phyloP scores from a whole-genome alignment of 2,329 filamentous ascomycete genomes.

The Ceratocystis papillata region DNA sequence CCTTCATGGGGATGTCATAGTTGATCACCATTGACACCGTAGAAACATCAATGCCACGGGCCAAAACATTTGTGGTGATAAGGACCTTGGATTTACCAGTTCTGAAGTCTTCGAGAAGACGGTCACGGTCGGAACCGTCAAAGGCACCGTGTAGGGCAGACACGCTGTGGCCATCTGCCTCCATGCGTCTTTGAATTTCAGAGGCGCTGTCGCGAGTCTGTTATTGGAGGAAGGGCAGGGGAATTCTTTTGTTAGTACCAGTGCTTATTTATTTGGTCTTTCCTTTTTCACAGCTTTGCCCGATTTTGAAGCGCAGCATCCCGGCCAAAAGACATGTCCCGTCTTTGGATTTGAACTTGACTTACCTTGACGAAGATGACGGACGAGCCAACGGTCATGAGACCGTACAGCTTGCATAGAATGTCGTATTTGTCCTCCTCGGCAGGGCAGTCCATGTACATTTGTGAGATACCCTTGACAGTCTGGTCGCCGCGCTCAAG shows the following conservation, averaged over 20 bases:
- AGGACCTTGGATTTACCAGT: slow-evolving; percentile 83
- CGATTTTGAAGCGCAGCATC: neutral
- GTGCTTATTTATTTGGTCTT: neutral
- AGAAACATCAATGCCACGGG: slow-evolving; percentile 85
- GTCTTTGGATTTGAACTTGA: neutral
- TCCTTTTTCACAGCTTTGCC: too few species aligned
- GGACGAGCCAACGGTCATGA: slow-evolving; percentile 93
- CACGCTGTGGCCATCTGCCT: slow-evolving; percentile 79
- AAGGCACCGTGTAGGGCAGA: slow-evolving; percentile 80
- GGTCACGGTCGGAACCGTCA: slow-evolving; percentile 72
- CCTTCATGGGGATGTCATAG: slow-evolving; percentile 75
- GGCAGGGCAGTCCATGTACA: slow-evolving; percentile 85
- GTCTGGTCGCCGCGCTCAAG: slow-evolving; percentile 85
- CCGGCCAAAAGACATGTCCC: neutral
- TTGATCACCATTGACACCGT: slow-evolving; percentile 97
- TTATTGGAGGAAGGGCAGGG: too few species aligned
- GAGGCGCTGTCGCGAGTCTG: slow-evolving; percentile 76
- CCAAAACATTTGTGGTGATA: slow-evolving; percentile 93
- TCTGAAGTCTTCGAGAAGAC: slow-evolving; percentile 77
- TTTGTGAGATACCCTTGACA: slow-evolving; percentile 92
- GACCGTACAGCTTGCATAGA: slow-evolving; percentile 83
- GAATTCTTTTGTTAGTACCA: slow-evolving; percentile 9
- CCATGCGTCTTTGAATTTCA: slow-evolving; percentile 78
- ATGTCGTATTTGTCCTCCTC: slow-evolving; percentile 78
- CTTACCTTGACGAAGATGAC: slow-evolving; percentile 92